A percentile compares a stretch with the other conserved stretches of the same genome.
These are phyloP conservation scores for Medicago ruthenica DNA, from an alignment of 306 rosid genomes.

Conservation along the genomic window DNA sequence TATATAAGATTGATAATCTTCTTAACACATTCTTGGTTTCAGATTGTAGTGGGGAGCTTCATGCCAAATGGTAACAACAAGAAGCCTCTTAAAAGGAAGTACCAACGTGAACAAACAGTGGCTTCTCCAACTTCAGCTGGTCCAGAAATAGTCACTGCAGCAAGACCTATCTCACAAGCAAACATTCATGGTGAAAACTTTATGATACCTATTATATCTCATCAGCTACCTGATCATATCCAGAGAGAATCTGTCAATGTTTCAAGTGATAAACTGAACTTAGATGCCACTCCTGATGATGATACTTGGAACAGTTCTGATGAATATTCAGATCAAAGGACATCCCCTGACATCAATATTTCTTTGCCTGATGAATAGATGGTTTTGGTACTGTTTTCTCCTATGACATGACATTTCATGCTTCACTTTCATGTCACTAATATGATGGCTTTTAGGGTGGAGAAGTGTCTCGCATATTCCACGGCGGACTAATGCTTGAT, in stretches of 20 bases:
- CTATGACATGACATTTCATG: background rate
- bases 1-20: background rate
- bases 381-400: conserved; percentile 26
- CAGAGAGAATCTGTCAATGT: conserved; percentile 50
- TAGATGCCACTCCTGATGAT: conserved; percentile 44
- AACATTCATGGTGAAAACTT: conserved; percentile 45
- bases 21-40: conserved; percentile 20
- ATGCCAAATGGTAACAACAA: conserved; percentile 45
- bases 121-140: conserved; percentile 51
- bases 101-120: conserved; percentile 51
- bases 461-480: background rate
- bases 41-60: conserved; percentile 87
- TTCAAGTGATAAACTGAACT: conserved; percentile 46
- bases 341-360: conserved; percentile 77
- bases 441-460: background rate
- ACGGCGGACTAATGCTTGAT: background rate
- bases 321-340: conserved; percentile 59
- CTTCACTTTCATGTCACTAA: background rate
- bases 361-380: conserved; percentile 60
- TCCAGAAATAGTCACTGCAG: conserved; percentile 47
- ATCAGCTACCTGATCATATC: conserved; percentile 45
- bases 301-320: conserved; percentile 62
- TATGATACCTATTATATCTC: conserved; percentile 5
- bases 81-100: conserved; percentile 63
- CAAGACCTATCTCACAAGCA: conserved; percentile 64